Evolutionary conservation across 2,329 filamentous ascomycete genomes (phyloP), one percentile per base, ranked within the genome.

Genomic region (Cytospora leucostoma): DNA sequence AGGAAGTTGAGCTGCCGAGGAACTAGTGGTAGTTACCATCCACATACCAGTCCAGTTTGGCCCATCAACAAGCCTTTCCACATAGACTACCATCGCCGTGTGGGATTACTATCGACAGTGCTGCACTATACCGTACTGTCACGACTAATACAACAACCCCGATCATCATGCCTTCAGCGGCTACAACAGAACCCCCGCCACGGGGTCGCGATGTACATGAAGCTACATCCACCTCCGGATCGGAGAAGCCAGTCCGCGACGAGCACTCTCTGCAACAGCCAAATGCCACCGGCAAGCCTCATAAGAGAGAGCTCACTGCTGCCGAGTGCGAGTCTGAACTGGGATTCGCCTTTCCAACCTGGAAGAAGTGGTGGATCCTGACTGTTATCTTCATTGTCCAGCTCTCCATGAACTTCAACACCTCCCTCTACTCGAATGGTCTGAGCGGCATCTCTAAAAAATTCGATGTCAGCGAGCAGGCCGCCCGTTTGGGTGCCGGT

Each of bases 401-500:
- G 72, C 84, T 87, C 1, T 91, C 88, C 4, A 91, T 91, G 88
- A 91, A 91, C 78, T 90, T 91, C 79, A 91, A 91, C 77, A 90
- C 88, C 4, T 88, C 85, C 58, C 80, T 91, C 7, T 91, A 91
- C 76, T 90, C 88, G 27, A 91, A 91, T 68, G 89, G 85, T 54
- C 78, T 90, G 34, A 71, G 73, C 1, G 88, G 88, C 32, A 90
- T 92, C 57, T 79, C 84, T 0, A 78, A 87, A 21, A 82, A 92
- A 65, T 95, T 91, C 68, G 68, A 77, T 54, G 87, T 94, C 66
- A 89, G 86, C 66, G 78, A 78, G 34, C 89, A 92, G 73, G 86
- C 84, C 4, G 90, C 88, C 5, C 85, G 90, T 61, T 84, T 85
- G 62, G 91, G 91, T 72, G 89, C 90, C 64, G 88, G 90, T 77